phyloP scores from a whole-genome alignment of 805 yeast species.

The Monosporozyma solicola region DNA sequence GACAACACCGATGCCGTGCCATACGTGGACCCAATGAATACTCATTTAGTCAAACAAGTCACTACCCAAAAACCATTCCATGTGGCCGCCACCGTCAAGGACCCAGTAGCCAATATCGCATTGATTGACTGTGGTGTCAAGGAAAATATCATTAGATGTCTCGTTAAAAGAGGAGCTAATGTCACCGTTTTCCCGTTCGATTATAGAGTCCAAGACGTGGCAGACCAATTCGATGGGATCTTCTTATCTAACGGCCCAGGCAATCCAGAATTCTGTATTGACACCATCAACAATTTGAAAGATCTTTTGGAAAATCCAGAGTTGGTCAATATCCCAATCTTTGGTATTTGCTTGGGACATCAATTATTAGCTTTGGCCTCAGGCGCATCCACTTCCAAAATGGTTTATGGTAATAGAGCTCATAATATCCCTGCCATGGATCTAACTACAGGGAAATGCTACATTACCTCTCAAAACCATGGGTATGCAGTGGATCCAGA shows the following conservation, averaged over 20 bases:
- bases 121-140: conserved; percentile 97
- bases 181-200: conserved; percentile 95
- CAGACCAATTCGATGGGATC: conserved; percentile 87
- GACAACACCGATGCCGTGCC: conserved; percentile 42
- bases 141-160: conserved; percentile 90
- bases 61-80: conserved; percentile 95
- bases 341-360: conserved; percentile 97
- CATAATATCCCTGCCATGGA: conserved; percentile 97
- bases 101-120: conserved; percentile 54
- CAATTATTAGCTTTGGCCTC: conserved; percentile 91
- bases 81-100: conserved; percentile 53
- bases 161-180: conserved; percentile 91
- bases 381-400: conserved; percentile 86
- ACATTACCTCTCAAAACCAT: conserved; percentile 97
- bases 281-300: conserved; percentile 66
- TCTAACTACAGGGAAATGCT: conserved; percentile 83
- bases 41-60: conserved; percentile 86
- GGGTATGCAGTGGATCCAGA: conserved; percentile 91
- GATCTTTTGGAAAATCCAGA: conserved; percentile 51
- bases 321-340: conserved; percentile 69
- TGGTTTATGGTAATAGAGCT: conserved; percentile 97
- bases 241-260: conserved; percentile 97
- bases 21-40: conserved; percentile 81
- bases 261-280: conserved; percentile 85
- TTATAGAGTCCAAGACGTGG: conserved; percentile 85